Evolutionary conservation across 2,329 filamentous ascomycete genomes (phyloP).

Genomic region (Trichophyton rubrum): DNA sequence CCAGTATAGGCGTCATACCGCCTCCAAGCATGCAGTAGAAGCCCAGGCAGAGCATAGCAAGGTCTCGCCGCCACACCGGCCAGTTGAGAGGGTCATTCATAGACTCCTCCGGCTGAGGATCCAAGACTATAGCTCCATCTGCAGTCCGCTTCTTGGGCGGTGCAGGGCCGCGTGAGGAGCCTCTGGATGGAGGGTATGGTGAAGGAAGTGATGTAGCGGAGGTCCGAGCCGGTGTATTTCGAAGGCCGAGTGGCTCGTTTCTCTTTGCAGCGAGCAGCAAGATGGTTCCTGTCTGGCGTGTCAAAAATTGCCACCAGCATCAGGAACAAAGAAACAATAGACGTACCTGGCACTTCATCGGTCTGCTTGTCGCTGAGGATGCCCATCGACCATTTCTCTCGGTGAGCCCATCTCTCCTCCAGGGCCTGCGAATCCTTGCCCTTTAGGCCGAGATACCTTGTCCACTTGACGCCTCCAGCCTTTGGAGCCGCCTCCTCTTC

Average conservation of each 20-base stretch:
- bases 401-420: conserved; percentile 4
- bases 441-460: conserved; percentile 10
- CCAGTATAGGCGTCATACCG: conserved; percentile 80
- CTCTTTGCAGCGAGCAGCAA: conserved; percentile 48
- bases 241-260: conserved; percentile 50
- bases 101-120: conserved; percentile 85
- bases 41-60: conserved; percentile 67
- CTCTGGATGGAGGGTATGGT: conserved; percentile 29
- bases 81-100: conserved; percentile 88
- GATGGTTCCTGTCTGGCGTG: conserved; percentile 40
- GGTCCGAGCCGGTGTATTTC: conserved; percentile 49
- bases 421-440: conserved; percentile 5
- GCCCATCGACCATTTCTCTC: conserved; percentile 51
- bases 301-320: background rate
- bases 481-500: background rate
- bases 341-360: conserved; percentile 72
- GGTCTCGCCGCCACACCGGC: conserved; percentile 68
- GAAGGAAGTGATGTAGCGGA: conserved; percentile 44
- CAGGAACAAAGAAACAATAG: background rate
- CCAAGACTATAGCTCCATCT: conserved; percentile 73
- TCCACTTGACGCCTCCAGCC: conserved; percentile 8
- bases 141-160: conserved; percentile 57
- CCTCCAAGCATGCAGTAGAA: conserved; percentile 90
- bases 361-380: conserved; percentile 70
- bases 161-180: conserved; percentile 24